Conservation (phyloP, 192 early-diverging fungal species). For the Coemansia sp. region DNA sequence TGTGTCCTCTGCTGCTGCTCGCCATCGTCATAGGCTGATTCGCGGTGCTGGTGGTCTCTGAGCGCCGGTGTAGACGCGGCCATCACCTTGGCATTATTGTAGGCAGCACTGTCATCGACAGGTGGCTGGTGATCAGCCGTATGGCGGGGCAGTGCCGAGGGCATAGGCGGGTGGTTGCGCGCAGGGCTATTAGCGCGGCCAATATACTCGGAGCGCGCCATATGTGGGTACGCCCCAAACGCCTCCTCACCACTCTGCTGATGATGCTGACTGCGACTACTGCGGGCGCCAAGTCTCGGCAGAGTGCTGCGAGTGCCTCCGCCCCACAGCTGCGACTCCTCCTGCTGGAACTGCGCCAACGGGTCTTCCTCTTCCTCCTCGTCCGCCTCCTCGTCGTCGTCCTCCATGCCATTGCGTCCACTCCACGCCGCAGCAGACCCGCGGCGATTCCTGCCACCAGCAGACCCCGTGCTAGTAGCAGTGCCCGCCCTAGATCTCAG, state of each 20-base stretch:
- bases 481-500: conserved; percentile 38
- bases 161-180: not conserved
- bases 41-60: conserved; percentile 2
- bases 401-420: conserved; percentile 10
- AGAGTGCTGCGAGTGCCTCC: conserved; percentile 49
- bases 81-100: conserved; percentile 17
- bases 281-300: conserved; percentile 39
- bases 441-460: conserved; percentile 7
- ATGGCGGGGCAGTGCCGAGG: not conserved
- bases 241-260: not conserved
- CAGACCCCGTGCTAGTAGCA: conserved; percentile 34
- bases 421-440: conserved; percentile 7
- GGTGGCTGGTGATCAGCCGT: no score
- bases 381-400: not conserved
- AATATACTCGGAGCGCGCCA: conserved; percentile 53
- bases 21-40: not conserved
- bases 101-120: not conserved
- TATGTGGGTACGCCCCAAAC: conserved; percentile 5
- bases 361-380: conserved; percentile 36
- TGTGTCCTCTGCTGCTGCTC: not conserved
- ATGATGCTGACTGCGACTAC: conserved; percentile 12
- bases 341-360: conserved; percentile 55
- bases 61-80: conserved; percentile 48
- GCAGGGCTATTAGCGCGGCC: conserved; percentile 15
- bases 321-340: conserved; percentile 57